Evolutionary conservation across 2,329 filamentous ascomycete species (phyloP), one percentile per base, ranked within the genome.

Genomic region (Aaosphaeria arxii): DNA sequence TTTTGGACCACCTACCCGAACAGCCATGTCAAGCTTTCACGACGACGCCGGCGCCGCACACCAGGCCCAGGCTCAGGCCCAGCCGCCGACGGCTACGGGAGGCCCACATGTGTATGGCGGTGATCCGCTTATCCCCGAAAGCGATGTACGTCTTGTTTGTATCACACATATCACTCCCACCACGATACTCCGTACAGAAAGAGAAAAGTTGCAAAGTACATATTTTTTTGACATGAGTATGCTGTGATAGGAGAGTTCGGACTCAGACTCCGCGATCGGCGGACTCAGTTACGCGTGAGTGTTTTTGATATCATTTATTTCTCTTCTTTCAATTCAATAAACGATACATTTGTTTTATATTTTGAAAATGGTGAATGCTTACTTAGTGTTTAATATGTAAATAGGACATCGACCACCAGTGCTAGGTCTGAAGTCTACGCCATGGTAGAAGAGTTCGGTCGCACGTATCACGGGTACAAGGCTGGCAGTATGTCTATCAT

Each of bases 391-490:
- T n/a, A n/a, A n/a, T n/a, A n/a, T n/a, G n/a, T n/a, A n/a, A n/a
- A n/a, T 38, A 17, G 53, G 13, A 43, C 47, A 11, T 54, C 51
- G 13, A 56, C 54, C n/a, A 56, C 54, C 13, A 52, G 49, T 35
- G 52, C 48, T 11, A n/a, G 43, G 11, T 50, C 47, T 1, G 54
- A 56, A 6, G 36, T 54, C 5, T 54, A 56, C 43, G 44, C 45
- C 4, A 38, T 42, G 1, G 49, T 56, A 3, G 52, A 57, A 30
- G 54, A 57, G 41, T 55, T 51, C 24, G 54, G 54, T n/a, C 40
- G 52, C 11, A 57, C 54, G 2, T 57, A 57, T 51, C 54, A 57
- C 39, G 54, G 52, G n/a, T 57, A 51, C 30, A 56, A 56, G 29
- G 49, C 52, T 45, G 54, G 54, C 28, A 56, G 53, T 54, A 50